Evolutionary conservation across 176 grass and related monocot genomes (phyloP).

Genomic region (Cenchrus fungigraminus): DNA sequence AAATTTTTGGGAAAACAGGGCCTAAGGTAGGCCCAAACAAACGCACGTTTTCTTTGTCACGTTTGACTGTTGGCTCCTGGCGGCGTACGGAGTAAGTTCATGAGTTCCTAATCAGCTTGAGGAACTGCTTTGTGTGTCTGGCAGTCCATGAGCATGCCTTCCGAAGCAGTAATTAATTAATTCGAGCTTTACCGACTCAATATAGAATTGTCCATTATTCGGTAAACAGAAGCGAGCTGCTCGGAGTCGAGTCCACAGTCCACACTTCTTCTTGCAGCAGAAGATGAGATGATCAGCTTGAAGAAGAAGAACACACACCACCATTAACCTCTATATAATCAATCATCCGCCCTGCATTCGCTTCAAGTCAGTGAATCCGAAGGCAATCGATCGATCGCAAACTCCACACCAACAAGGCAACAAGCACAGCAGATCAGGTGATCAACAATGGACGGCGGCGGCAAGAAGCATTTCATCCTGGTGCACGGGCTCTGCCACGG

Average conservation of each 20-base stretch:
- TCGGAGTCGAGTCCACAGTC: background rate
- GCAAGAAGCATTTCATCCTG: slow-evolving; percentile 42
- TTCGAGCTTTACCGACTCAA: background rate
- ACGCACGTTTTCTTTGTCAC: too few species aligned
- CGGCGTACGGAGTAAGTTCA: too few species aligned
- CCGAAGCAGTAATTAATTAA: too few species aligned
- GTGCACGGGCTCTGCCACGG: slow-evolving; percentile 61
- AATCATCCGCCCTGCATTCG: background rate
- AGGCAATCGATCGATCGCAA: background rate
- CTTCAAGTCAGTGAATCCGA: background rate
- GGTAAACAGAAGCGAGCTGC: background rate
- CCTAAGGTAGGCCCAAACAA: too few species aligned
- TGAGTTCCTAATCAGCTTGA: too few species aligned
- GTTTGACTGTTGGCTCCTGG: too few species aligned
- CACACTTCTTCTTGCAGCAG: slow-evolving; percentile 10
- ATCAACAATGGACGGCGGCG: slow-evolving; percentile 13
- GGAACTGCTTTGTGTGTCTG: too few species aligned
- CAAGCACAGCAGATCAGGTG: too few species aligned
- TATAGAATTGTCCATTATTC: background rate
- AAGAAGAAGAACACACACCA: slow-evolving; percentile 30
- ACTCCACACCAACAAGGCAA: background rate
- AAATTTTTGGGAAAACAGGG: too few species aligned
- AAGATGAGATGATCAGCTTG: slow-evolving; percentile 35
- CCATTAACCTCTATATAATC: slow-evolving; percentile 4
- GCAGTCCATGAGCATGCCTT: too few species aligned